Percentiles rank a stretch among this genome's conserved stretches.
phyloP scores from a whole-genome alignment of 257 asterid genomes.

The Solanum pennellii region DNA sequence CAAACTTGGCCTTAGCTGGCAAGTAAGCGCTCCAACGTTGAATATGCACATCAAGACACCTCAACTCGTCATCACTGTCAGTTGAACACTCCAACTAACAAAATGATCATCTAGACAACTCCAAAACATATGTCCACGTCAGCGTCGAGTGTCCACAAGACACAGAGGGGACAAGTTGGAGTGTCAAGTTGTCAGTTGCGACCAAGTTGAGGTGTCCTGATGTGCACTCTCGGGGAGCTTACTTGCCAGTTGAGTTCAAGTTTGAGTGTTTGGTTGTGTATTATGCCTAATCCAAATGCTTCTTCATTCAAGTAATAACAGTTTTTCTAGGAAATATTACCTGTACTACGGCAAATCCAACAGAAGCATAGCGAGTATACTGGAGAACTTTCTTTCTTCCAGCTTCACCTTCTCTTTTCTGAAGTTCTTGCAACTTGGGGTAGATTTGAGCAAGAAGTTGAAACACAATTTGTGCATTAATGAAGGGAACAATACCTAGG shows the following conservation, averaged over 20 bases:
- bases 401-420: constrained; percentile 94
- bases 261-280: neutral
- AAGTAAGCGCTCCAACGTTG: neutral
- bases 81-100: neutral
- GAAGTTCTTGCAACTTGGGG: constrained; percentile 95
- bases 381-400: constrained; percentile 93
- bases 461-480: constrained; percentile 93
- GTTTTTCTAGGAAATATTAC: constrained; percentile 19
- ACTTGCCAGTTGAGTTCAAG: neutral
- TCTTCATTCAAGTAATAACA: neutral
- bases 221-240: neutral
- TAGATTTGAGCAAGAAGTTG: constrained; percentile 93
- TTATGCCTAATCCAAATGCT: neutral
- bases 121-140: neutral
- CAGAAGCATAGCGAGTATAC: constrained; percentile 98
- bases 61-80: neutral
- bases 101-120: neutral
- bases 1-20: neutral
- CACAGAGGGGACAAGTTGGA: neutral
- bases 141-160: neutral
- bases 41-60: neutral
- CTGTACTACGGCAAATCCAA: constrained; percentile 96
- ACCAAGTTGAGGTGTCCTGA: neutral
- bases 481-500: constrained; percentile 94
- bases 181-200: neutral